A percentile compares a stretch with the other conserved stretches of the same genome.
Evolutionary conservation across 805 yeast species (phyloP).

Genomic region (Pichia insulana): DNA sequence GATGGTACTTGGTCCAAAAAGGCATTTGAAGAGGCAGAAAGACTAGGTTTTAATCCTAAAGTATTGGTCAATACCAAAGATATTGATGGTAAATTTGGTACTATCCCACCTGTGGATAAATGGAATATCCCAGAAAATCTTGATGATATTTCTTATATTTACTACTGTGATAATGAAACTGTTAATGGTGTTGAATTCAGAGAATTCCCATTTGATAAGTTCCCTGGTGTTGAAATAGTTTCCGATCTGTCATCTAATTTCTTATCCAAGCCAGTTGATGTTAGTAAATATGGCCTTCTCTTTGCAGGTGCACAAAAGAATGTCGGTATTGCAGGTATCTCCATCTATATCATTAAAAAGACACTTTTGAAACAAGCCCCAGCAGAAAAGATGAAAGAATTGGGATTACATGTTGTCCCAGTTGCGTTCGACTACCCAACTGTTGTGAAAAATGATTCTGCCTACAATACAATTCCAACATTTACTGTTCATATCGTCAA

Average conservation of each 20-base stretch:
- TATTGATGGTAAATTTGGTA: slow-evolving; percentile 48
- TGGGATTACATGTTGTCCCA: slow-evolving; percentile 74
- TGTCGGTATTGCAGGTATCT: slow-evolving; percentile 93
- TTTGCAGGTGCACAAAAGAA: slow-evolving; percentile 99
- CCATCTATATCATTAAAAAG: slow-evolving; percentile 85
- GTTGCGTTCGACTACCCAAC: slow-evolving; percentile 83
- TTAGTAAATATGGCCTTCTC: slow-evolving; percentile 76
- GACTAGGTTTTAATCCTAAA: slow-evolving; percentile 73
- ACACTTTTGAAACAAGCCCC: slow-evolving; percentile 58
- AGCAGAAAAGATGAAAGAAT: slow-evolving; percentile 48
- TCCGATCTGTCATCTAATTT: slow-evolving; percentile 95
- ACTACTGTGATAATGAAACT: slow-evolving; percentile 94
- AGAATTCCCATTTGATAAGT: slow-evolving; percentile 42
- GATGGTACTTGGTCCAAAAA: slow-evolving; percentile 95
- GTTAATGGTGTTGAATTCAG: slow-evolving; percentile 87
- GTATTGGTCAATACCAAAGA: slow-evolving; percentile 59
- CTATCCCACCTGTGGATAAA: slow-evolving; percentile 54
- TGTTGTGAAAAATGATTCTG: slow-evolving; percentile 80
- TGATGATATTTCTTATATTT: slow-evolving; percentile 70
- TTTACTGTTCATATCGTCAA: slow-evolving; percentile 83
- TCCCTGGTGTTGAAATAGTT: slow-evolving; percentile 68
- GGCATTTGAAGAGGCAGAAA: slow-evolving; percentile 74
- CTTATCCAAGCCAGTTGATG: slow-evolving; percentile 71
- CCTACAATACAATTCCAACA: slow-evolving; percentile 93
- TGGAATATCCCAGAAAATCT: slow-evolving; percentile 58